These are phyloP conservation scores for Helianthus tuberosus DNA, from an alignment of 129 eudicot species.

Conservation along the genomic window DNA sequence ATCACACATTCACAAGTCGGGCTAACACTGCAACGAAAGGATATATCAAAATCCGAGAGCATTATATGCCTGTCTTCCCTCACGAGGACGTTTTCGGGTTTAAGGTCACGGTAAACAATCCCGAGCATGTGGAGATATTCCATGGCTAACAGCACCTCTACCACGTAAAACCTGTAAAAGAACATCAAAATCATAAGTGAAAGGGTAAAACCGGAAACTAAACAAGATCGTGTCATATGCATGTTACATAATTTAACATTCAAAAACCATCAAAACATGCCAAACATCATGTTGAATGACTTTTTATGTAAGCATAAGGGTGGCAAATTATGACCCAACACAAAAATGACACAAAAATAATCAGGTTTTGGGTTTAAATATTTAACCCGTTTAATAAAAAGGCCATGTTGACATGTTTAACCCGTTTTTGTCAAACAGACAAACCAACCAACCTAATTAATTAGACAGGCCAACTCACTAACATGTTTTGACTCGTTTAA, in stretches of 20 bases:
- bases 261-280: background rate
- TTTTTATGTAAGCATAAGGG: background rate
- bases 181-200: background rate
- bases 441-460: too few species aligned
- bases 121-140: conserved; percentile 93
- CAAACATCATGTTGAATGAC: conserved; percentile 12
- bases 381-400: too few species aligned
- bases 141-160: conserved; percentile 74
- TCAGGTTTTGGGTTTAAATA: too few species aligned
- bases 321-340: too few species aligned
- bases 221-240: background rate
- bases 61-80: conserved; percentile 85
- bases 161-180: conserved; percentile 61
- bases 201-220: background rate
- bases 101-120: conserved; percentile 77
- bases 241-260: background rate
- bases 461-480: too few species aligned
- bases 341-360: too few species aligned
- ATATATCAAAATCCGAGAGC: conserved; percentile 86
- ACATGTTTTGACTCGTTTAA: too few species aligned
- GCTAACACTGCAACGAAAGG: conserved; percentile 83
- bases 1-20: too few species aligned
- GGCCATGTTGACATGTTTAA: too few species aligned
- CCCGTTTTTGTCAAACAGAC: too few species aligned
- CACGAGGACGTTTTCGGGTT: conserved; percentile 87